Conservation (phyloP, 768 basidiomycete species). For the Scleroderma citrinum region DNA sequence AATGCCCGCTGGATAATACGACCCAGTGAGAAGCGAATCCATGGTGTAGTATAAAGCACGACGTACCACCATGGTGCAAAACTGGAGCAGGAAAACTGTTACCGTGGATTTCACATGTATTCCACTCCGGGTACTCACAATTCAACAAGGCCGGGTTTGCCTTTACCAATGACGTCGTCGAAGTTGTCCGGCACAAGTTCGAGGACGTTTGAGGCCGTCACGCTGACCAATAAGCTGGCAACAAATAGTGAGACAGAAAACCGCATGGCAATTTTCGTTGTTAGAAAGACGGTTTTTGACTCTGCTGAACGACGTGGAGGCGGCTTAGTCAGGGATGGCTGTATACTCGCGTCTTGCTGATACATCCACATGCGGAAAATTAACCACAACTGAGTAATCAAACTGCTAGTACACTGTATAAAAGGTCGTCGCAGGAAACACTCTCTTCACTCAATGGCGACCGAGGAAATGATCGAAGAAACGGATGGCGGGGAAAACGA, state of each 20-base stretch:
- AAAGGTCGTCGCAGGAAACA: neutral
- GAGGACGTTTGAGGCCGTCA: slow-evolving; percentile 74
- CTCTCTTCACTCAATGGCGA: neutral
- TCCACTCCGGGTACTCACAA: slow-evolving; percentile 53
- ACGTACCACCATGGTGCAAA: slow-evolving; percentile 87
- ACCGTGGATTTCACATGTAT: neutral
- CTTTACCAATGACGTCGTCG: slow-evolving; percentile 66
- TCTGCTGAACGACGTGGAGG: slow-evolving; percentile 25
- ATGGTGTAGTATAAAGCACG: neutral
- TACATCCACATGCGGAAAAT: too few species aligned
- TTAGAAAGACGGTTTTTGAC: slow-evolving; percentile 11
- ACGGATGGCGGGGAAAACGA: slow-evolving; percentile 40
- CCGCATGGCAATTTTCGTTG: slow-evolving; percentile 42
- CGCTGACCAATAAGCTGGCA: slow-evolving; percentile 49
- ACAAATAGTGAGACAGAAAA: slow-evolving; percentile 50
- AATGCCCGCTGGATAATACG: slow-evolving; percentile 58
- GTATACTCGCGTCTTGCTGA: neutral
- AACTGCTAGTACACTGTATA: too few species aligned
- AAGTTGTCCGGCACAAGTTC: slow-evolving; percentile 76
- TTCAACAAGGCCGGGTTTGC: slow-evolving; percentile 82
- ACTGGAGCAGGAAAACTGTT: slow-evolving; percentile 32
- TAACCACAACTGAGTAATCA: too few species aligned
- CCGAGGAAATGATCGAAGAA: slow-evolving; percentile 24
- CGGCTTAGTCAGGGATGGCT: slow-evolving; percentile 11
- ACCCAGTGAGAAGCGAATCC: neutral